phyloP scores from a whole-genome alignment of 208 protist species.

The Herpetomonas samuelpessoai region DNA sequence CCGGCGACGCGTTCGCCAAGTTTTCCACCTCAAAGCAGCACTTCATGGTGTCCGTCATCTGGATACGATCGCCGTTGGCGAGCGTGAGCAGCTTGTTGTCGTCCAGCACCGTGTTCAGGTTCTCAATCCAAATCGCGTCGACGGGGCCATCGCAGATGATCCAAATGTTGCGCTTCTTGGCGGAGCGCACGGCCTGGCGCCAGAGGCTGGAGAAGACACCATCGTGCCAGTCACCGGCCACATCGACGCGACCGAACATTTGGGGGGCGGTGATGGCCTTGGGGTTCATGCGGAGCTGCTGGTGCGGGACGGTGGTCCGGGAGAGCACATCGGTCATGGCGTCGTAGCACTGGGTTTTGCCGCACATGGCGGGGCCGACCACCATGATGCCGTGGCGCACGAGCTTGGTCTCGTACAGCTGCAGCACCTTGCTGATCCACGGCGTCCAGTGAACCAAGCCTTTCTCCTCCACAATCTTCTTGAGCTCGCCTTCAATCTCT shows the following conservation, averaged over 20 bases:
- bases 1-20: slow-evolving; percentile 98
- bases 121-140: slow-evolving; percentile 99
- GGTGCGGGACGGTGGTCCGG: slow-evolving; percentile 83
- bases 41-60: slow-evolving; percentile 97
- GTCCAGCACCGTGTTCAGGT: slow-evolving; percentile 99
- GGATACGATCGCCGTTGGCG: slow-evolving; percentile 97
- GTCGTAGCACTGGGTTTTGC: slow-evolving; percentile 95
- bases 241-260: slow-evolving; percentile 96
- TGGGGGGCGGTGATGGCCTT: slow-evolving; percentile 95
- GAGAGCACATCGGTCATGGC: slow-evolving; percentile 87
- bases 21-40: slow-evolving; percentile 98
- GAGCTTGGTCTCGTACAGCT: slow-evolving; percentile 95
- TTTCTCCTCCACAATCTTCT: slow-evolving; percentile 83
- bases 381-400: slow-evolving; percentile 96
- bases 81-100: slow-evolving; percentile 99
- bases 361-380: slow-evolving; percentile 91
- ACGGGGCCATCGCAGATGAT: slow-evolving; percentile 98
- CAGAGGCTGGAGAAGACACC: slow-evolving; percentile 94
- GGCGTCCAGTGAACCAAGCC: slow-evolving; percentile 81
- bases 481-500: slow-evolving; percentile 91
- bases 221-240: slow-evolving; percentile 95
- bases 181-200: slow-evolving; percentile 82
- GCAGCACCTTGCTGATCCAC: slow-evolving; percentile 93
- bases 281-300: slow-evolving; percentile 94
- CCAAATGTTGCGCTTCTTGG: slow-evolving; percentile 94